Base-by-base conservation (phyloP, 2,329 filamentous ascomycete genomes). In the Metarhizium robertsii region DNA sequence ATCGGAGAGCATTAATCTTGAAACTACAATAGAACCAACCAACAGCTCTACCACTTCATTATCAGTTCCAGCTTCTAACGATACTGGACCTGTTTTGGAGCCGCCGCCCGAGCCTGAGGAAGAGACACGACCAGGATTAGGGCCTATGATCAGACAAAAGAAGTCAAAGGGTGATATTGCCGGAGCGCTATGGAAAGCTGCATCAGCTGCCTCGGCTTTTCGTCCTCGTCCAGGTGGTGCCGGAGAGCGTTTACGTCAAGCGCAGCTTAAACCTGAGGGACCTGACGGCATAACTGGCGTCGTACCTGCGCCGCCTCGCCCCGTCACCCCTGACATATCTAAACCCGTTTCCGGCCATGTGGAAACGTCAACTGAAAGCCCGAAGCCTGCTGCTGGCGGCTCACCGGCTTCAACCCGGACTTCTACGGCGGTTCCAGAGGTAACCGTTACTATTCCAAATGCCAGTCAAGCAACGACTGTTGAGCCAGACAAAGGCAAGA, bases 201-300 rank as follows among this genome's bases (percentile, higher is more conserved):
- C 70, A 13, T 86, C 69, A 50, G 78, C 69, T 42, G 79, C 79
- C 1, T 66, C 65, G 13, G 72, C 73, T 8, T 97, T 97, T 73
- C 95, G 92, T 65, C 92, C 92, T 20, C 84, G 92, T 56, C 85
- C 86, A 38, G 92, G 92, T 56, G 92, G 92, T 60, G 92, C 90
- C 25, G 91, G 85, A 53, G 90, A 95, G 59, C 86, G 88, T 53
- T 74, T 95, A 53, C 78, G 87, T 55, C 81, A 85, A 53, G 76
- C 79, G 40, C 79, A 83, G 55, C 76, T 74, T 59, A 83, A 80
- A 55, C 69, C 71, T 3, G 81, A 87, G 29, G 90, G 87, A 5
- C 88, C 90, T 6, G 92, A 96, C 72, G 92, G 92, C 2, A 95
- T 96, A 60, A 95, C 87, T 13, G 83, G 86, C 43, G 92, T 96